Base-by-base conservation (phyloP, 305 asterid species). In the Fraxinus greggii region DNA sequence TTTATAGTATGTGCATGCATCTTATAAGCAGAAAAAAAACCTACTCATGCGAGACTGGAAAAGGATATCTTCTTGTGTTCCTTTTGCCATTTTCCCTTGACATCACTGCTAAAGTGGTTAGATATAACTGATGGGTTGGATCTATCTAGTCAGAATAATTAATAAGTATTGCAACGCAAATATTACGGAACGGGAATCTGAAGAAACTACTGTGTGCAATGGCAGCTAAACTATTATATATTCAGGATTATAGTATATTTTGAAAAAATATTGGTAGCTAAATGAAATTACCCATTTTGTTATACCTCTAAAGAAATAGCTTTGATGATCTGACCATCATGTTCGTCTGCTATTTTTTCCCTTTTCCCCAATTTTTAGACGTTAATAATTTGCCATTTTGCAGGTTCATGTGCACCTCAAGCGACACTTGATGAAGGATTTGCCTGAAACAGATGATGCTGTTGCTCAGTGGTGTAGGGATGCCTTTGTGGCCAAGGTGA, bases 401-500 rank as follows among this genome's bases (percentile, higher is more conserved):
- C 83, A 96, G 99, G 94, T 96, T 77, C 98, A 96, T 79, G 98
- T 96, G 83, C 98, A 94, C 88, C 88, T 96, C 84, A 89, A 94
- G 90, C 88, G 99, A 78, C 95, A 93, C 83, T 72, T 89, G 81
- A 96, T 96, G 98, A 90, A 89, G 84, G 98, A 93, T 87, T 87
- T 96, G 84, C 98, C 99, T 23, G 98, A 91, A 86, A 86, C 89
- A 28, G 98, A 93, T 76, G 98, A 93, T 35, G 93, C 84, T 21
- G 92, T 96, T 87, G 95, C 98, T 83, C 98, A 94, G 82, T 96
- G 99, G 99, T 96, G 99, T 86, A 91, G 85, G 83, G 99, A 94
- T 86, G 82, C 81, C 77, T 96, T 96, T 78, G 90, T 89, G 8
- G 97, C 90, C 83, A 96, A 96, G 98, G 99, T 94, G 81, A 36